Conservation (phyloP, 2,329 filamentous ascomycete species). For the Colletotrichum magnum region DNA sequence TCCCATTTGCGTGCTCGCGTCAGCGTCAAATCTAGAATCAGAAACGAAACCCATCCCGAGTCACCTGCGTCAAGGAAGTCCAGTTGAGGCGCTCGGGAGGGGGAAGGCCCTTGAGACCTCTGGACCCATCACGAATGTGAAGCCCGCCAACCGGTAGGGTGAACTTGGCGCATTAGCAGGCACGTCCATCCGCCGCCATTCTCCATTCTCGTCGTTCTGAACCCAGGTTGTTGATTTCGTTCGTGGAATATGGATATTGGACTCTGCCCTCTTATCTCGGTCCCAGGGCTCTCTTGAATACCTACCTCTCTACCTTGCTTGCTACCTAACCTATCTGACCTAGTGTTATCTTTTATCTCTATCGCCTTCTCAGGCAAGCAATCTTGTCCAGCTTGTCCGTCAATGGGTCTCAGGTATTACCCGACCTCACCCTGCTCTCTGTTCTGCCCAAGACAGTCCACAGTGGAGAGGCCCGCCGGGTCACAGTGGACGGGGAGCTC, state of each 20-base stretch:
- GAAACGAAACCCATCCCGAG: conserved; percentile 40
- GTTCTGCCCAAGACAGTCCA: conserved; percentile 14
- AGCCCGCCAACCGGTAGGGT: conserved; percentile 3
- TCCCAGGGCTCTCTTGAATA: too few relatives aligned
- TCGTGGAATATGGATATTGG: too few relatives aligned
- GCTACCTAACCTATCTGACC: too few relatives aligned
- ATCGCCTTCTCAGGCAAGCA: too few relatives aligned
- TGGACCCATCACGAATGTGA: conserved; percentile 2
- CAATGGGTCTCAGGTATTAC: neutral
- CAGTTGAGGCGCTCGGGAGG: conserved; percentile 8
- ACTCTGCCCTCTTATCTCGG: too few relatives aligned
- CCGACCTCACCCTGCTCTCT: neutral
- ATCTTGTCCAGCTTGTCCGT: too few relatives aligned
- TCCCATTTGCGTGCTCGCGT: conserved; percentile 38
- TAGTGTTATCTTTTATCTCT: too few relatives aligned
- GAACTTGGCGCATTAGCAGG: conserved; percentile 18
- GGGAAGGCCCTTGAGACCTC: conserved; percentile 7
- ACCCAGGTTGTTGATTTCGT: neutral
- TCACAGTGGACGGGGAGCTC: conserved; percentile 27
- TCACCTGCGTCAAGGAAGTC: conserved; percentile 36
- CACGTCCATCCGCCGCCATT: conserved; percentile 18
- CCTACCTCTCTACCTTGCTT: too few relatives aligned
- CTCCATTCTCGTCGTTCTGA: neutral
- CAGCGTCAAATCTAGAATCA: conserved; percentile 41
- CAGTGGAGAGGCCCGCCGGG: conserved; percentile 20